Base-by-base conservation (phyloP, 176 grass and related monocot genomes). In the Ananas comosus region DNA sequence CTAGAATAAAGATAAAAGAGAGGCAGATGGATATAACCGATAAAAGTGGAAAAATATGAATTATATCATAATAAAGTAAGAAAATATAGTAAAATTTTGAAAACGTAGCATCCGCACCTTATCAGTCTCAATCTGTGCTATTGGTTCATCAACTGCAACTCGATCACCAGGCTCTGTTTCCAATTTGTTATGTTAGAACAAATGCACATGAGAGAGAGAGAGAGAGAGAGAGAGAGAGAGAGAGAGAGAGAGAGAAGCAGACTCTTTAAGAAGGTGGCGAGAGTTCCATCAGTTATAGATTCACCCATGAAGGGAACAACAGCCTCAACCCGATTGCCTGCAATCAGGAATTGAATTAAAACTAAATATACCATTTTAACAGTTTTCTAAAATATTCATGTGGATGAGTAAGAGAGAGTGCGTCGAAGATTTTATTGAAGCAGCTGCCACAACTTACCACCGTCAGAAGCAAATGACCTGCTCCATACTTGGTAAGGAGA, bases 251-350 rank as follows among this genome's bases (percentile, higher is more conserved):
- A n/a, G n/a, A n/a, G n/a, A n/a, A n/a, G 19, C 81, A 77, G 87
- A 99, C 94, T 99, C 75, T 91, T 93, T 61, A 99, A 79, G 72
- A 93, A 99, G 72, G 71, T 93, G 13, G 87, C 94, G 68, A 99
- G 78, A 53, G 94, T 99, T 88, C 94, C 94, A 78, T 99, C 94
- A 65, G 94, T 90, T 79, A 99, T 91, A 79, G 94, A 99, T 91
- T 99, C 94, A 78, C 94, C 94, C 94, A 99, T 99, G 75, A 82
- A 99, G 50, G 94, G 94, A 16, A 99, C 94, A 70, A 93, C 94
- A 78, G 87, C 94, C 29, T 99, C 90, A 27, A 91, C 64, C 27
- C 73, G 65, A 50, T 93, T 87, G 82, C 82, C 94, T 99, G 72
- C 42, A 79, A 4, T 49, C 52, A 22, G 13, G 48, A 70, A 51